Percentiles rank a stretch among this genome's conserved stretches.
Conservation (phyloP, 768 basidiomycete species). For the Trametes maxima region DNA sequence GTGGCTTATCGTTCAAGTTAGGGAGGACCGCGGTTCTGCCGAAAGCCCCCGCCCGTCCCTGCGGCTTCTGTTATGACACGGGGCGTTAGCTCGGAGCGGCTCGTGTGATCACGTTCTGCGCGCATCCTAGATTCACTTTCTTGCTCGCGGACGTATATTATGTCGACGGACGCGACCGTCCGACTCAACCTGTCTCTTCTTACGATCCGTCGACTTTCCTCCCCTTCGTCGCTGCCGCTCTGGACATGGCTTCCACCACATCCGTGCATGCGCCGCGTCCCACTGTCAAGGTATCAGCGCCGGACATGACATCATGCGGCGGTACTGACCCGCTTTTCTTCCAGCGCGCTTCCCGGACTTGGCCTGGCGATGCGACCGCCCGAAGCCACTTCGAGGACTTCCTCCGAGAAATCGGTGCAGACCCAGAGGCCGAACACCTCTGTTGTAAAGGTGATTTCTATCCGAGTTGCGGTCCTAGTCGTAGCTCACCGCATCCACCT, state of each 20-base stretch:
- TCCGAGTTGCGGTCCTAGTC: no score
- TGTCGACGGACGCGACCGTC: conserved; percentile 2
- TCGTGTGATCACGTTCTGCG: conserved; percentile 25
- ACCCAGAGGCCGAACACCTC: conserved; percentile 5
- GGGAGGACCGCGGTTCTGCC: conserved; percentile 27
- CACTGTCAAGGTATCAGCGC: conserved; percentile 16
- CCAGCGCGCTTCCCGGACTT: conserved; percentile 22
- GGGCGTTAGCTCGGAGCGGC: conserved; percentile 19
- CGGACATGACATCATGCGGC: conserved; percentile 8
- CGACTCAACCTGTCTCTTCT: conserved; percentile 8
- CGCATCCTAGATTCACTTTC: conserved; percentile 20
- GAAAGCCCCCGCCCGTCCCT: conserved; percentile 22
- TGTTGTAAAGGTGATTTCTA: conserved; percentile 12
- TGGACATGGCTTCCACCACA: conserved; percentile 12
- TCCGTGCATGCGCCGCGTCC: conserved; percentile 16
- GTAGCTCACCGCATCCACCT: no score
- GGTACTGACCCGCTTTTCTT: neutral
- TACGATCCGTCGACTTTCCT: neutral
- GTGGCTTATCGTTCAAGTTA: neutral
- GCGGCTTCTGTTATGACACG: conserved; percentile 25
- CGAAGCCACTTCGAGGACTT: conserved; percentile 25
- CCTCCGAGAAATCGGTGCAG: conserved; percentile 18
- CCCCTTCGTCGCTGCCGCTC: neutral
- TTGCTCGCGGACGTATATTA: conserved; percentile 20
- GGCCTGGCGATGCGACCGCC: conserved; percentile 13